phyloP scores from a whole-genome alignment of 805 yeast species.

The Clavispora santaluciae region DNA sequence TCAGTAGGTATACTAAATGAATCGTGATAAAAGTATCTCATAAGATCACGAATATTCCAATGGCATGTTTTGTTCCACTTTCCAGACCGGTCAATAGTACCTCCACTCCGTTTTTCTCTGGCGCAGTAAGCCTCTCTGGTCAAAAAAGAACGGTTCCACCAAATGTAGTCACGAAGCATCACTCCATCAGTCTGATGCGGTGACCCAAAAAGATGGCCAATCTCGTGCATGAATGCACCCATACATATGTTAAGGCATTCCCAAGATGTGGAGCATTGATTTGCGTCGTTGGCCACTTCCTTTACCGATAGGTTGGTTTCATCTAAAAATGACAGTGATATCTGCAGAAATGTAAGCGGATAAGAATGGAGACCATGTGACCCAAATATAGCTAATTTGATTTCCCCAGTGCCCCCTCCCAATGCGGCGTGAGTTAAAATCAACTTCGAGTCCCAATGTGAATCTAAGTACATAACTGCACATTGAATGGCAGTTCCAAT shows the following conservation, averaged over 20 bases:
- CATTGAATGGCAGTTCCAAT: constrained; percentile 57
- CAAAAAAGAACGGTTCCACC: constrained; percentile 76
- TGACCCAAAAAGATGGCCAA: constrained; percentile 86
- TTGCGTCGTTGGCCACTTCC: constrained; percentile 88
- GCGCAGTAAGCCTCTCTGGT: constrained; percentile 59
- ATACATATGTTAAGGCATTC: constrained; percentile 80
- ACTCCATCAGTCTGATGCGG: constrained; percentile 91
- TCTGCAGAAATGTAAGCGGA: constrained; percentile 78
- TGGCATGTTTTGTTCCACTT: constrained; percentile 60
- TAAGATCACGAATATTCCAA: constrained; percentile 80
- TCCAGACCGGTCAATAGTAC: constrained; percentile 35
- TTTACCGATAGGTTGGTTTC: constrained; percentile 53
- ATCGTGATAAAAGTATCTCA: constrained; percentile 78
- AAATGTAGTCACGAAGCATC: constrained; percentile 82
- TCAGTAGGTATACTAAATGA: constrained; percentile 72
- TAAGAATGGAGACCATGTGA: constrained; percentile 88
- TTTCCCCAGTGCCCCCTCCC: constrained; percentile 75
- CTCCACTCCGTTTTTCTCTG: constrained; percentile 47
- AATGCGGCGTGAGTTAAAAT: constrained; percentile 88
- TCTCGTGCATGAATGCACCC: constrained; percentile 95
- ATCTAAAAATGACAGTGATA: constrained; percentile 68
- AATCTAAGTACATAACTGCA: constrained; percentile 80
- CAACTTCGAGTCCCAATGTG: constrained; percentile 73
- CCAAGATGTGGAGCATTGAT: constrained; percentile 84
- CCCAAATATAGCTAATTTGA: constrained; percentile 86